Evolutionary conservation across 2,329 filamentous ascomycete genomes (phyloP).

Genomic region (Seiridium cupressi): DNA sequence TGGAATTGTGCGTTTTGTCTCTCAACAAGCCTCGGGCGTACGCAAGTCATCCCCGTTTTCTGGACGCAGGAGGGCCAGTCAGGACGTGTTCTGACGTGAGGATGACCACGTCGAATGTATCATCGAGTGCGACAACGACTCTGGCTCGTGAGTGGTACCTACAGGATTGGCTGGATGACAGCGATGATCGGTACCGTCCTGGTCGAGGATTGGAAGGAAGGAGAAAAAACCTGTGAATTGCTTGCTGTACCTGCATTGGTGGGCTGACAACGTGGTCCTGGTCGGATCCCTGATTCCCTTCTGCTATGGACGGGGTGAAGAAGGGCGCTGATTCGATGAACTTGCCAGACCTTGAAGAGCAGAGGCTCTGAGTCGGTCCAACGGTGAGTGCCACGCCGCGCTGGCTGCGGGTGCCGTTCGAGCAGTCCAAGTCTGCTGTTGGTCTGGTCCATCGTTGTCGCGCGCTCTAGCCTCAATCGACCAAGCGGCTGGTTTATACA

Average conservation of each 20-base stretch:
- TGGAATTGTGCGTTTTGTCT: background rate
- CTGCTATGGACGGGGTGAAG: background rate
- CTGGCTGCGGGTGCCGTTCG: background rate
- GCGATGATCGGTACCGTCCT: background rate
- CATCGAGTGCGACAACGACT: background rate
- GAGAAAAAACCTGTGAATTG: background rate
- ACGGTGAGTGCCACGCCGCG: background rate
- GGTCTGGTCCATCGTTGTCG: background rate
- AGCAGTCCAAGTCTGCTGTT: background rate
- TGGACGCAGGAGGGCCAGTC: too few relatives aligned
- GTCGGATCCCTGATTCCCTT: too few relatives aligned
- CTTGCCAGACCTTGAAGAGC: background rate
- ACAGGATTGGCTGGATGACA: background rate
- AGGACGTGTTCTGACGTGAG: too few relatives aligned
- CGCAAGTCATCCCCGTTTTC: background rate
- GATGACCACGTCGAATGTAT: background rate
- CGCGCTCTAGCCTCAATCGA: slow-evolving; percentile 5
- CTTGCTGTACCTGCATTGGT: slow-evolving; percentile 8
- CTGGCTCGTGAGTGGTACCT: background rate
- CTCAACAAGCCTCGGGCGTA: background rate
- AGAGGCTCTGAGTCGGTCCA: slow-evolving; percentile 1
- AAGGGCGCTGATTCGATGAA: background rate
- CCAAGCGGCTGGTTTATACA: background rate
- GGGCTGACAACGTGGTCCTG: background rate
- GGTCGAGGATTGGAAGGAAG: background rate